Evolutionary conservation across 1,284 basidiomycete genomes (phyloP).

Genomic region (Tylopilus sp.): DNA sequence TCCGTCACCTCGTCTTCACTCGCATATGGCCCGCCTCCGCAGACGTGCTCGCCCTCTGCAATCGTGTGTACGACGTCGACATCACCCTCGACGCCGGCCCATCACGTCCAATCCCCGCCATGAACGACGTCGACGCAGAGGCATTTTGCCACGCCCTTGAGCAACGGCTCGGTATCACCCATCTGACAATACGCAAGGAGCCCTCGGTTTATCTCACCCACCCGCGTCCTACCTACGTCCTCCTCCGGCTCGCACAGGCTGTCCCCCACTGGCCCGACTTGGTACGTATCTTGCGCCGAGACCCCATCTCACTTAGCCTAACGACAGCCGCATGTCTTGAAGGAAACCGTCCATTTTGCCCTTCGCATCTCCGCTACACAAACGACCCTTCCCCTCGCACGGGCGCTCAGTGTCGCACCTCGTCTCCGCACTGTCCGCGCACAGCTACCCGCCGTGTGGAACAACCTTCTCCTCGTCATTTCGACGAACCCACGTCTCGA

Average conservation of each 20-base stretch:
- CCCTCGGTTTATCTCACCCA: conserved; percentile 48
- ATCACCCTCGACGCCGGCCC: conserved; percentile 40
- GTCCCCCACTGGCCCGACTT: conserved; percentile 42
- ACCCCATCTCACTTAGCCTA: not conserved
- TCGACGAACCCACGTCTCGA: conserved; percentile 41
- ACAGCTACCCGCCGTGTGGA: conserved; percentile 47
- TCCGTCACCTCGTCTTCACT: conserved; percentile 39
- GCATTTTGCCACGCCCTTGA: conserved; percentile 42
- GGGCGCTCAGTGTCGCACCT: conserved; percentile 36
- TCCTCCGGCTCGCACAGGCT: conserved; percentile 42
- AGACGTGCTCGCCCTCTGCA: conserved; percentile 32
- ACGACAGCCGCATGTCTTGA: not conserved
- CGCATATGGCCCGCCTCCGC: conserved; percentile 30
- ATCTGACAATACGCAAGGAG: conserved; percentile 48
- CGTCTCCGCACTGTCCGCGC: conserved; percentile 42
- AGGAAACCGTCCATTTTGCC: conserved; percentile 28
- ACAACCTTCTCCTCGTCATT: conserved; percentile 41
- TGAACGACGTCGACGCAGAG: conserved; percentile 30
- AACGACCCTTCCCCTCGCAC: conserved; percentile 17
- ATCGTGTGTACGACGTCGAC: conserved; percentile 38
- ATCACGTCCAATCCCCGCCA: not conserved
- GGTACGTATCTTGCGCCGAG: conserved; percentile 32
- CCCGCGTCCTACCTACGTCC: conserved; percentile 39
- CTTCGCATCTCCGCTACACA: conserved; percentile 19
- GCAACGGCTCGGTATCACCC: conserved; percentile 33